These are phyloP conservation scores for Talaromyces sp. DNA, from an alignment of 2,329 filamentous ascomycete species.

Conservation along the genomic window DNA sequence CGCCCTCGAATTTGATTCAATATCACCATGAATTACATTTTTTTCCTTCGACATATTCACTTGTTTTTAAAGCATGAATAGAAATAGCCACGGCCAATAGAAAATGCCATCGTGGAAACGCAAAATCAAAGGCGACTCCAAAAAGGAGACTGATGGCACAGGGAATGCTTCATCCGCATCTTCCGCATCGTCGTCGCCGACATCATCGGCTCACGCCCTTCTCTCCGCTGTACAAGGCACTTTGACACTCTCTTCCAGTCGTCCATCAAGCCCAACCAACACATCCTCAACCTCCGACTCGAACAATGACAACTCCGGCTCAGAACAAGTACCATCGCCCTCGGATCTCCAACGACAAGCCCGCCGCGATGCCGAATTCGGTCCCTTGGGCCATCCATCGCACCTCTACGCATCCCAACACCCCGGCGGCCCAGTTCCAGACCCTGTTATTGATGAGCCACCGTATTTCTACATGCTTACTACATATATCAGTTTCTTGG, in stretches of 20 bases:
- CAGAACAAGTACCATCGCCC: not conserved
- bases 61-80: not conserved
- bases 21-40: not conserved
- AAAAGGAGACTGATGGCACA: not conserved
- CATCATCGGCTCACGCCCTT: not conserved
- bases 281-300: not conserved
- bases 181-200: not conserved
- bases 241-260: not conserved
- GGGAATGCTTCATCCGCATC: not conserved
- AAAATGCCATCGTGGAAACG: slow-evolving; percentile 17
- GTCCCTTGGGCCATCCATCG: slow-evolving; percentile 68
- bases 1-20: not conserved
- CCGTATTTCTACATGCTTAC: slow-evolving; percentile 91
- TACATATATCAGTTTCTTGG: slow-evolving; percentile 92
- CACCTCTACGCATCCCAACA: slow-evolving; percentile 85
- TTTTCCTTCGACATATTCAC: not conserved
- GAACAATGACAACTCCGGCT: not conserved
- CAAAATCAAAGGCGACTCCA: slow-evolving; percentile 5
- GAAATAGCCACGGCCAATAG: not conserved
- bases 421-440: slow-evolving; percentile 68
- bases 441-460: slow-evolving; percentile 84
- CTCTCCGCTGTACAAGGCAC: slow-evolving; percentile 10
- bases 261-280: not conserved
- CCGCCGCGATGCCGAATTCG: slow-evolving; percentile 80
- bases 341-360: slow-evolving; percentile 69